phyloP scores from a whole-genome alignment of 495 filamentous ascomycete genomes.

The Jackrogersella minutella region DNA sequence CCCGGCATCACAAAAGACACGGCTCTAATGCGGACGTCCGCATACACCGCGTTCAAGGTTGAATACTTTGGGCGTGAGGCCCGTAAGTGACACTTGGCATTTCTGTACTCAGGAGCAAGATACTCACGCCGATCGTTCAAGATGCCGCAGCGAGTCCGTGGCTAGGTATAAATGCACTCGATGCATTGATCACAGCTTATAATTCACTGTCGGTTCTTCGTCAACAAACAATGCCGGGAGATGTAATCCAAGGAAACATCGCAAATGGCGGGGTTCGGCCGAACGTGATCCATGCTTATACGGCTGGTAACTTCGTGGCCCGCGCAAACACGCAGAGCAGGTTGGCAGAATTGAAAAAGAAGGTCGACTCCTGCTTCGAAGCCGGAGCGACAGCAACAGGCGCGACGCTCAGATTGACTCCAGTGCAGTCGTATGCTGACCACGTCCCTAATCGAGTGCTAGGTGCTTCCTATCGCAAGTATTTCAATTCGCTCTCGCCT shows the following conservation, averaged over 20 bases:
- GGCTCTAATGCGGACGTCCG: conserved; percentile 58
- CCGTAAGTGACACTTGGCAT: conserved; percentile 19
- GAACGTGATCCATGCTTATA: conserved; percentile 68
- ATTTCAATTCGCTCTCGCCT: conserved; percentile 60
- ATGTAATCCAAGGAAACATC: conserved; percentile 67
- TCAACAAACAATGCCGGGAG: conserved; percentile 68
- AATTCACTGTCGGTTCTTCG: conserved; percentile 68
- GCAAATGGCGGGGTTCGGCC: conserved; percentile 65
- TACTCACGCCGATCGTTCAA: conserved; percentile 27
- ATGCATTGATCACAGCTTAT: conserved; percentile 68
- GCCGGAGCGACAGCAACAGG: conserved; percentile 69
- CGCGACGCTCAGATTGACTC: conserved; percentile 58
- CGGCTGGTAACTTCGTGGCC: conserved; percentile 61
- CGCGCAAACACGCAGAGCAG: conserved; percentile 58
- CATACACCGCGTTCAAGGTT: conserved; percentile 56
- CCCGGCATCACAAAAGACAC: conserved; percentile 55
- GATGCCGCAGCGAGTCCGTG: conserved; percentile 72
- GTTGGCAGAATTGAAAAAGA: conserved; percentile 56
- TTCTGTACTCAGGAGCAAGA: not conserved
- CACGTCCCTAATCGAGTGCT: conserved; percentile 68
- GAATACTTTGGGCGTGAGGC: conserved; percentile 61
- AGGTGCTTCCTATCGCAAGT: conserved; percentile 58
- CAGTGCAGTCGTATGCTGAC: conserved; percentile 62
- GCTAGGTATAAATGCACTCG: conserved; percentile 70
- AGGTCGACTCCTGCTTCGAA: conserved; percentile 65